Evolutionary conservation across 169 alveolate genomes (phyloP).

Genomic region (Plasmodium relictum): DNA sequence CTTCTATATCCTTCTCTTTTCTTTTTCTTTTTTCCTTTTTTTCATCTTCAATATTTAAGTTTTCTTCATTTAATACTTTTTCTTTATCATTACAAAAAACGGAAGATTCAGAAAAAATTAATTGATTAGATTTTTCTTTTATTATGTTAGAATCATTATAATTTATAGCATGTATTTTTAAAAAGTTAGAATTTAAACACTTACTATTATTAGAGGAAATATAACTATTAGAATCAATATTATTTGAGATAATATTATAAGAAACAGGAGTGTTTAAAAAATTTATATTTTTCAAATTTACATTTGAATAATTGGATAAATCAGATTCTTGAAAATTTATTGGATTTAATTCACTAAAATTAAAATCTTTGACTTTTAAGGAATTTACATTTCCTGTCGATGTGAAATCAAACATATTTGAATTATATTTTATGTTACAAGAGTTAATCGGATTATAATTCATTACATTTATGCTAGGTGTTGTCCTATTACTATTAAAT

Average conservation of each 20-base stretch:
- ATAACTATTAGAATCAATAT: slow-evolving; percentile 5
- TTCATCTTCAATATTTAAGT: slow-evolving; percentile 7
- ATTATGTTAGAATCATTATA: slow-evolving; percentile 15
- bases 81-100: slow-evolving; percentile 16
- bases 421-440: slow-evolving; percentile 11
- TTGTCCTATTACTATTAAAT: slow-evolving; percentile 36
- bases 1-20: slow-evolving; percentile 3
- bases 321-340: slow-evolving; percentile 42
- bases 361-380: slow-evolving; percentile 16
- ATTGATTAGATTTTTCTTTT: slow-evolving; percentile 26
- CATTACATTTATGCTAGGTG: slow-evolving; percentile 38
- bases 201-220: slow-evolving; percentile 15
- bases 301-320: slow-evolving; percentile 43
- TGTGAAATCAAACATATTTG: slow-evolving; percentile 39
- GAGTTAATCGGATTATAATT: slow-evolving; percentile 39
- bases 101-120: slow-evolving; percentile 4
- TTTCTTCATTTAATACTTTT: not conserved
- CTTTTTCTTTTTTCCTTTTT: not conserved
- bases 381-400: slow-evolving; percentile 22
- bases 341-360: slow-evolving; percentile 23
- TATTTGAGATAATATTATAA: slow-evolving; percentile 38
- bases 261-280: slow-evolving; percentile 7
- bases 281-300: slow-evolving; percentile 33
- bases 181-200: slow-evolving; percentile 4
- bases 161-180: slow-evolving; percentile 26